Conservation (phyloP, 306 rosid species). For the Prunus campanulata region DNA sequence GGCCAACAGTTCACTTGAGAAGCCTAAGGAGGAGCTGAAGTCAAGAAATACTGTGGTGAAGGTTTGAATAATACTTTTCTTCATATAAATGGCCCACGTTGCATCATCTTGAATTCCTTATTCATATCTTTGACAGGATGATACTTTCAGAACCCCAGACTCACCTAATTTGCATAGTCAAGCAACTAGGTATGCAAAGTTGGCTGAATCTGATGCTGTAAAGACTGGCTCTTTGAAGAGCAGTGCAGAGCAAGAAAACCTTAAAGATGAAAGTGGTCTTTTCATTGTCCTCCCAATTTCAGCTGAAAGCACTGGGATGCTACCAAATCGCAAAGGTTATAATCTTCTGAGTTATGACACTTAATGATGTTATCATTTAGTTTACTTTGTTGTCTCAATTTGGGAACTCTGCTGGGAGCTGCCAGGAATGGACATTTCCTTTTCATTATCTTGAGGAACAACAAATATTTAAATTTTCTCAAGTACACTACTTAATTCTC, state of each 20-base stretch:
- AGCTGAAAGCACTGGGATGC: constrained; percentile 68
- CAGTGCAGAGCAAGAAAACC: constrained; percentile 29
- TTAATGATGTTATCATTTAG: not conserved
- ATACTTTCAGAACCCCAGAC: constrained; percentile 26
- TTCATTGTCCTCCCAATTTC: constrained; percentile 61
- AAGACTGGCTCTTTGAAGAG: constrained; percentile 35
- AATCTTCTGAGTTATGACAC: not conserved
- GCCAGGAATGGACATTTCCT: not conserved
- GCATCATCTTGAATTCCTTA: not conserved
- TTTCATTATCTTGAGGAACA: not conserved
- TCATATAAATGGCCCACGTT: not conserved
- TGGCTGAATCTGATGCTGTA: constrained; percentile 60
- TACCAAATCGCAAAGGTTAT: constrained; percentile 70
- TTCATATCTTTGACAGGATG: constrained; percentile 33
- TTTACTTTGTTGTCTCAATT: not conserved
- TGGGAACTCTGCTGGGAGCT: not conserved
- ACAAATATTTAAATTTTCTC: not conserved
- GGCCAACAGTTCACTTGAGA: constrained; percentile 11
- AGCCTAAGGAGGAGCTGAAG: constrained; percentile 20
- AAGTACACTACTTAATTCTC: not conserved
- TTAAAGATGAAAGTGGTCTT: constrained; percentile 35
- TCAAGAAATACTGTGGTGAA: constrained; percentile 17
- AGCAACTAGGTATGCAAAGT: constrained; percentile 65
- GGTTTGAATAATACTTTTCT: constrained; percentile 25
- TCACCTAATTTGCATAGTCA: constrained; percentile 57